Percentiles rank a stretch among this genome's conserved stretches.
Conservation (phyloP, 2,329 filamentous ascomycete species). For the Berkeleyomyces rouxiae region DNA sequence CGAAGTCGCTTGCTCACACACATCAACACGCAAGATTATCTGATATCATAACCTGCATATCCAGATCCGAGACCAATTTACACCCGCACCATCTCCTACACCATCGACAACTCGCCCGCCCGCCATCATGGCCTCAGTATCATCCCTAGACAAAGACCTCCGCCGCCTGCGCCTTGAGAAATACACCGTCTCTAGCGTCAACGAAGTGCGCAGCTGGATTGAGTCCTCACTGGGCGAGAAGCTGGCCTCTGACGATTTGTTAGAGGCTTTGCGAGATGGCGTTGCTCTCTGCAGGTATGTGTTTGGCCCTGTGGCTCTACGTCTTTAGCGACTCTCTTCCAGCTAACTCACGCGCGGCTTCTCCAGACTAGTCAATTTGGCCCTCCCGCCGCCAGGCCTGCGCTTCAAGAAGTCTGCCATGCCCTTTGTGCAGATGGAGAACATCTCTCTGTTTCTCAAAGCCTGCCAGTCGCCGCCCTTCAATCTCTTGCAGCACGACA, state of each 20-base stretch:
- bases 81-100: too few relatives aligned
- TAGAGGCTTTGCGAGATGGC: conserved; percentile 79
- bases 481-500: conserved; percentile 79
- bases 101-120: not conserved
- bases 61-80: too few relatives aligned
- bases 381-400: conserved; percentile 57
- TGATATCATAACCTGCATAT: not conserved
- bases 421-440: conserved; percentile 99
- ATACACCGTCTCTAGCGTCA: conserved; percentile 80
- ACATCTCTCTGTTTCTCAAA: conserved; percentile 87
- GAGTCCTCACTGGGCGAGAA: conserved; percentile 61
- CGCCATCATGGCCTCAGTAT: conserved; percentile 68
- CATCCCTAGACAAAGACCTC: conserved; percentile 89
- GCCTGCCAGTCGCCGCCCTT: conserved; percentile 75
- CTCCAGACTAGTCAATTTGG: conserved; percentile 63
- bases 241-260: conserved; percentile 56
- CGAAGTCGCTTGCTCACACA: not conserved
- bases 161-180: conserved; percentile 80
- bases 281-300: conserved; percentile 79
- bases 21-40: not conserved
- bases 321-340: not conserved
- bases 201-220: conserved; percentile 74
- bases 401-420: conserved; percentile 84
- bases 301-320: not conserved
- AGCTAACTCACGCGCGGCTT: conserved; percentile 5